Percentiles rank a stretch among this genome's conserved stretches.
Evolutionary conservation across 1,139 yeast species (phyloP).

Genomic region (Suhomyces terraborum): DNA sequence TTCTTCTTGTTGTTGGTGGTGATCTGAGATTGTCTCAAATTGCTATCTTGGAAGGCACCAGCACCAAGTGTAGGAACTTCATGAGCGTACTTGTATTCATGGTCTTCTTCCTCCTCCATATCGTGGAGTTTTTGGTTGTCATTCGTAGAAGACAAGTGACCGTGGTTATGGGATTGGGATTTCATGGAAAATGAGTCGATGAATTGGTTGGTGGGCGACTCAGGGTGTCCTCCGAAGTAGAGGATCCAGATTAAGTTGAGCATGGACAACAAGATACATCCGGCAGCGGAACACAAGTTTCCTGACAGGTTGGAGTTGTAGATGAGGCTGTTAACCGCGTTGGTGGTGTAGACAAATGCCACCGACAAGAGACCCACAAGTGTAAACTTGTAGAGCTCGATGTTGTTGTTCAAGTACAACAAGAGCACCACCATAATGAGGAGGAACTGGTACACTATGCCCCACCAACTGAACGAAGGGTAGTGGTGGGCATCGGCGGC

Average conservation of each 20-base stretch:
- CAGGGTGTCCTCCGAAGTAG: conserved; percentile 82
- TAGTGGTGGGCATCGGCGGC: conserved; percentile 53
- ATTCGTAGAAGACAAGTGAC: conserved; percentile 32
- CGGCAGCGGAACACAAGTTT: conserved; percentile 86
- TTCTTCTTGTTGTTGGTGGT: conserved; percentile 30
- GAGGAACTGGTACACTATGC: conserved; percentile 77
- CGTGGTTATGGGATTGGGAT: conserved; percentile 31
- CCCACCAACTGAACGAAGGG: conserved; percentile 97
- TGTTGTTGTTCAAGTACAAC: conserved; percentile 65
- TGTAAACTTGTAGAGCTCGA: conserved; percentile 72
- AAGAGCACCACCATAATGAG: conserved; percentile 56
- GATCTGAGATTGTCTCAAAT: conserved; percentile 42
- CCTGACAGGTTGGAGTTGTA: conserved; percentile 65
- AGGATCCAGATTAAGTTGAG: conserved; percentile 80
- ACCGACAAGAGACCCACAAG: conserved; percentile 57
- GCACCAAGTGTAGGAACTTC: conserved; percentile 27
- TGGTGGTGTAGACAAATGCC: conserved; percentile 81
- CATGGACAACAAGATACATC: conserved; percentile 80
- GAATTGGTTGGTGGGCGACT: conserved; percentile 77
- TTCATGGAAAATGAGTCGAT: conserved; percentile 70
- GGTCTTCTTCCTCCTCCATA: conserved; percentile 33
- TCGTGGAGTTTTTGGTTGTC: conserved; percentile 26
- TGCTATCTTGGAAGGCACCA: conserved; percentile 35
- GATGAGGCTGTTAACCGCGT: conserved; percentile 77
- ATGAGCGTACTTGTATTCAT: conserved; percentile 32